Evolutionary conservation across 352 stramenopile species (phyloP), one percentile per base, ranked within the genome.

Genomic region (Globisporangium barbulae): DNA sequence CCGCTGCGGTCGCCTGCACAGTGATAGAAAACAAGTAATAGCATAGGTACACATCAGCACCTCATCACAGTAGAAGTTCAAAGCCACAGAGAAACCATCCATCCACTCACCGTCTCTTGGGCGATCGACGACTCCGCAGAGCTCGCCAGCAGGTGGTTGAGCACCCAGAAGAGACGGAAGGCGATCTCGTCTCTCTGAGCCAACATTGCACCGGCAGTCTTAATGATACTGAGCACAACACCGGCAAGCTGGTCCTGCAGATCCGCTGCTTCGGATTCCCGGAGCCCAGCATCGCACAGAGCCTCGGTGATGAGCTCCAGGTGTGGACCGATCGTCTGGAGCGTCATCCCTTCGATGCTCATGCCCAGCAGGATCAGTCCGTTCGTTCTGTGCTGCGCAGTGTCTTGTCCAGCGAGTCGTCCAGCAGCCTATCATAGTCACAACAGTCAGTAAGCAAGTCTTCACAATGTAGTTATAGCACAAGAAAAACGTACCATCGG

Each of bases 81-180:
- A 35, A 42, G n/a, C 3, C 19, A 33, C 17, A 35, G 12, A 6
- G 31, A 54, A 44, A 21, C 21, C n/a, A 13, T 28, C 5, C 12
- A 22, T 37, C n/a, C 10, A 49, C 47, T 17, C 54, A 90, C 85
- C 69, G 72, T 83, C 65, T 90, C 74, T 41, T 74, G 71, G 0
- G 85, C 80, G 55, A 78, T 44, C 2, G 82, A 90, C 0, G 64
- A 59, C 30, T 90, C 77, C 0, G 72, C 58, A 9, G 85, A 74
- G 8, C 77, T 75, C 3, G 86, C 84, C 5, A 95, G 63, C 9
- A 95, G 60, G 59, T 93, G 81, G 41, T 73, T 93, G 41, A 95
- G 67, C 13, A 95, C 74, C 86, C 86, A 93, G 47, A 95, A 93
- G 8, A 95, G 70, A 8, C 81, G 78, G 47, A 95, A 93, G 4